These are phyloP conservation scores for Saccharomyces paradoxus DNA, from an alignment of 805 yeast species.

Conservation along the genomic window DNA sequence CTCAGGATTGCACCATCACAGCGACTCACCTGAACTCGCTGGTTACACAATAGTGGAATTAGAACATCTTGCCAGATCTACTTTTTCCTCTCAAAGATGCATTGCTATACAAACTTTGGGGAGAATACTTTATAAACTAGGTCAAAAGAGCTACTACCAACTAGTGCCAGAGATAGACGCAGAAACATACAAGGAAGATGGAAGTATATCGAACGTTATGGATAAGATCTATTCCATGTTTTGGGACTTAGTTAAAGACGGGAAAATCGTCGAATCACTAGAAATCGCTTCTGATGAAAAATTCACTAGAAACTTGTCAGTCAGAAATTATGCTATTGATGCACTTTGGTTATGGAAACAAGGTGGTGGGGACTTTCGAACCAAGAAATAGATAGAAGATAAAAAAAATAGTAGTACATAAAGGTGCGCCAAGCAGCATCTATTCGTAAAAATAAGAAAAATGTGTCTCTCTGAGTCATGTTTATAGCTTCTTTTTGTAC, in stretches of 20 bases:
- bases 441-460: constrained; percentile 1
- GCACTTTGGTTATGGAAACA: constrained; percentile 84
- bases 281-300: constrained; percentile 61
- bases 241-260: constrained; percentile 63
- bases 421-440: constrained; percentile 6
- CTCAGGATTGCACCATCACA: constrained; percentile 83
- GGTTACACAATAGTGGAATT: constrained; percentile 87
- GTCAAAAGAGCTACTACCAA: constrained; percentile 48
- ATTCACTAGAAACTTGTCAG: constrained; percentile 57
- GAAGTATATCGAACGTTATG: constrained; percentile 31
- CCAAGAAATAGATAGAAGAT: constrained; percentile 5
- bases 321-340: constrained; percentile 75
- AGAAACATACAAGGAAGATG: constrained; percentile 32
- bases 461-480: neutral
- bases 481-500: neutral
- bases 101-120: constrained; percentile 84
- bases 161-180: constrained; percentile 41
- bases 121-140: constrained; percentile 73
- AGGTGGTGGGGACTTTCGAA: constrained; percentile 35
- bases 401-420: neutral
- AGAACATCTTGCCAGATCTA: constrained; percentile 69
- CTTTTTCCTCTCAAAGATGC: constrained; percentile 76
- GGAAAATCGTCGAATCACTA: constrained; percentile 56
- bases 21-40: constrained; percentile 79
- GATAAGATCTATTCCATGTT: constrained; percentile 37